Evolutionary conservation across 106 monocot species (phyloP).

Genomic region (Dactylorhiza incarnata): DNA sequence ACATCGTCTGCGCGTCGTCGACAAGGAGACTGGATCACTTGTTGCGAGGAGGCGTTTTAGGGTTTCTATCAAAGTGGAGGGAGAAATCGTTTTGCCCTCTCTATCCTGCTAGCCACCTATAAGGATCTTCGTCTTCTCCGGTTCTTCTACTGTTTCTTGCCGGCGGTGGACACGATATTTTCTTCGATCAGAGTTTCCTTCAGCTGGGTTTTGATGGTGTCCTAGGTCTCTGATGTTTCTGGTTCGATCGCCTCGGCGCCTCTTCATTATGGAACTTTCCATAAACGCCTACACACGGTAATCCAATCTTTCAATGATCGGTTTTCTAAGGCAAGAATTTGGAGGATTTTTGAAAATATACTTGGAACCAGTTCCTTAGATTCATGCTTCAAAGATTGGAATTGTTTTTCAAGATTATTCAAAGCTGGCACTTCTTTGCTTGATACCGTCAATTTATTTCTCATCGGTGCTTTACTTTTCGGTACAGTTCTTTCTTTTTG

Average conservation of each 20-base stretch:
- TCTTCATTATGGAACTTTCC: background rate
- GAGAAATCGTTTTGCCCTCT: background rate
- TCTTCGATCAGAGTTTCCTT: background rate
- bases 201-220: background rate
- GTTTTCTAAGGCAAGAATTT: background rate
- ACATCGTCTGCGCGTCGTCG: background rate
- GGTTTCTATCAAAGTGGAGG: background rate
- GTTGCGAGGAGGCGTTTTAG: background rate
- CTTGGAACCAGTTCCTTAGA: background rate
- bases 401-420: background rate
- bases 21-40: background rate
- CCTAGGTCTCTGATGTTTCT: background rate
- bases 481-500: background rate
- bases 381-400: background rate
- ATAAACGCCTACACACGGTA: background rate
- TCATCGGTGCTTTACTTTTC: background rate
- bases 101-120: background rate
- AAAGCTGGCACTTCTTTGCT: background rate
- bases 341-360: background rate
- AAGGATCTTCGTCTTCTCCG: background rate
- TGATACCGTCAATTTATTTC: background rate
- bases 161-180: background rate
- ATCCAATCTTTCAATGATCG: background rate
- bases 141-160: background rate
- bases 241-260: background rate